Percentiles rank a stretch among this genome's conserved stretches.
These are phyloP conservation scores for Rhododendron williamsianum DNA, from an alignment of 148 eudicot genomes.

Conservation along the genomic window DNA sequence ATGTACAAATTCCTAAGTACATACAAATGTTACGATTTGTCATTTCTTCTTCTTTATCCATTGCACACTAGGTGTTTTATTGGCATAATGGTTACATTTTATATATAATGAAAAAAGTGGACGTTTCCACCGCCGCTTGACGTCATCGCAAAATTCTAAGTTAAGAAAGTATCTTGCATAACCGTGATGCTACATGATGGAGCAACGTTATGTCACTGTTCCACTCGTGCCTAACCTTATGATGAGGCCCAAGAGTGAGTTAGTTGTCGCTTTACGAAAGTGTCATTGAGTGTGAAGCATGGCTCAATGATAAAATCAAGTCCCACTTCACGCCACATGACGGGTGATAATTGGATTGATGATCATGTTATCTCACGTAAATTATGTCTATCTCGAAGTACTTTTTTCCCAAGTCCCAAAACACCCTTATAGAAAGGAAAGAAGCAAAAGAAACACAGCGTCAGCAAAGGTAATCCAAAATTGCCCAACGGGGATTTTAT, in stretches of 20 bases:
- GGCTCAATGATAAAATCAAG: neutral
- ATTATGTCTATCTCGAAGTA: neutral
- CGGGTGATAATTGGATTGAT: neutral
- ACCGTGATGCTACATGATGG: neutral
- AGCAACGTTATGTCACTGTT: neutral
- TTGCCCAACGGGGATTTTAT: neutral
- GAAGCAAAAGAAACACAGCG: neutral
- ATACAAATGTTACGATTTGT: too few relatives aligned
- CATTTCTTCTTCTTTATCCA: too few relatives aligned
- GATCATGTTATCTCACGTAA: neutral
- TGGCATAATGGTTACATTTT: neutral
- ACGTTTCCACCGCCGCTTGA: neutral
- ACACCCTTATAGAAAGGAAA: neutral
- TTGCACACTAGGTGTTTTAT: too few relatives aligned
- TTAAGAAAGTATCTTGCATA: neutral
- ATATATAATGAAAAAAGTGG: too few relatives aligned
- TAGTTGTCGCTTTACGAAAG: too few relatives aligned
- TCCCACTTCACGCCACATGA: neutral
- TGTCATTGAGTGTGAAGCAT: neutral
- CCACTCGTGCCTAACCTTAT: neutral
- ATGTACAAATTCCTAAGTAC: too few relatives aligned
- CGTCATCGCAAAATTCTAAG: neutral
- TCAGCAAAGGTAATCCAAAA: neutral
- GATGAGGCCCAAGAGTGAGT: neutral
- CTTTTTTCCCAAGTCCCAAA: neutral